Evolutionary conservation across 1,284 basidiomycete species (phyloP).

Genomic region (Jaminaea rosea): DNA sequence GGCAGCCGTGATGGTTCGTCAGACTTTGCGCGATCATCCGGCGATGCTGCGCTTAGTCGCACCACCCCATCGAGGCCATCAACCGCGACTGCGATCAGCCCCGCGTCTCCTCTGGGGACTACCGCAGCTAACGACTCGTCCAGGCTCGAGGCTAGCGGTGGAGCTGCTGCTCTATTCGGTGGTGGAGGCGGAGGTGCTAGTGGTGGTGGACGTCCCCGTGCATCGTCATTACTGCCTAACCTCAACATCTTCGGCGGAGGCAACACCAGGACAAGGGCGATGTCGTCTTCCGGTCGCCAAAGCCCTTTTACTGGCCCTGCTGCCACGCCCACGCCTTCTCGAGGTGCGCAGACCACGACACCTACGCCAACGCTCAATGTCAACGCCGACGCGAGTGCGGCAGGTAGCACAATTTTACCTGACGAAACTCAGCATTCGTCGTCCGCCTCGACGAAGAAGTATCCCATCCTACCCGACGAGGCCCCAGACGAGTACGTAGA

Average conservation of each 20-base stretch:
- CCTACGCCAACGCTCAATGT: too few species aligned
- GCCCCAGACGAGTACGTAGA: slow-evolving; percentile 24
- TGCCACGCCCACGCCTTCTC: too few species aligned
- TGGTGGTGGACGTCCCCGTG: slow-evolving; percentile 14
- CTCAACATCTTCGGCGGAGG: slow-evolving; percentile 7
- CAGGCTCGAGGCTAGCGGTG: slow-evolving; percentile 24
- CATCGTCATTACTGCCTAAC: slow-evolving; percentile 29
- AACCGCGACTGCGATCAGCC: too few species aligned
- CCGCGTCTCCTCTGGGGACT: too few species aligned
- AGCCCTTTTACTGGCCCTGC: slow-evolving; percentile 11
- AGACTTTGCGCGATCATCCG: too few species aligned
- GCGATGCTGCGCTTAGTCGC: too few species aligned
- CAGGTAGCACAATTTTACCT: slow-evolving; percentile 9
- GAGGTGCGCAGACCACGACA: too few species aligned
- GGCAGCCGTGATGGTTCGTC: too few species aligned
- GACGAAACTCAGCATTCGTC: slow-evolving; percentile 1
- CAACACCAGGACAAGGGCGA: slow-evolving; percentile 17
- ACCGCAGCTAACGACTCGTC: slow-evolving; percentile 8
- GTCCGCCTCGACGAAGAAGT: neutral
- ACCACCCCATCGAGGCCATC: too few species aligned
- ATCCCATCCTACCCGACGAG: slow-evolving; percentile 4
- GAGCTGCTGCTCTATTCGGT: slow-evolving; percentile 29
- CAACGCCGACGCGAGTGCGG: too few species aligned
- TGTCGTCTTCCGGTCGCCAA: slow-evolving; percentile 17
- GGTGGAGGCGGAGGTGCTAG: neutral